Base-by-base conservation (phyloP, 1,284 basidiomycete genomes). In the Omphalotus olearius region DNA sequence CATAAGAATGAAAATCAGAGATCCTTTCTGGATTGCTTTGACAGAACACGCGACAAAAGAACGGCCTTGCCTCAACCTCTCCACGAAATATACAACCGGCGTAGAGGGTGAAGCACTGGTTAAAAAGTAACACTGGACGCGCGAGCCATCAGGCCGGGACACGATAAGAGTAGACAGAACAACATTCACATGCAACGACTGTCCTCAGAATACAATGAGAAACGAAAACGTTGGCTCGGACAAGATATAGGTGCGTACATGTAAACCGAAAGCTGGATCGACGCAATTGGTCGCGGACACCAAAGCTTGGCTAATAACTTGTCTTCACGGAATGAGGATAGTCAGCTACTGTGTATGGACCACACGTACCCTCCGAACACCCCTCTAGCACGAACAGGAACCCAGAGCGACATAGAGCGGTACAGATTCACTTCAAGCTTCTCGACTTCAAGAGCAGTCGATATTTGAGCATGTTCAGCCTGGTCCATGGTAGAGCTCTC, bases 41-140 rank as follows among this genome's bases (percentile, higher is more conserved):
- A 94, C 90, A 3, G 83, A 74, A 48, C 83, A 83, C 17, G 90
- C 87, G 38, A 75, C 70, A 63, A 91, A 92, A 16, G 85, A 84
- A 28, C 78, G 76, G 28, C 89, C 89, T 57, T 93, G 80, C 16
- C 93, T 84, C n/a, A 94, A 68, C n/a, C 84, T 76, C 59, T 94
- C 91, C 47, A 96, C 89, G 55, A 80, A 79, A 66, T 94, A 97
- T 42, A 93, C 75, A 58, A 97, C 89, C 10, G 91, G 88, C 13
- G 83, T 78, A 7, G 82, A 72, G 0, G 85, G 78, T 26, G 91
- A 86, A 11, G 89, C 93, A 57, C 87, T 86, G 38, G 81, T 74
- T 28, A 93, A 73, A 65, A 93, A 93, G 63, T 93, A 93, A 60
- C 85, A 91, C 86, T 91, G n/a, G n/a, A n/a, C n/a, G n/a, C n/a